Percentiles rank a stretch among this genome's conserved stretches.
phyloP scores from a whole-genome alignment of 306 rosid genomes.

The Macrotyloma uniflorum region DNA sequence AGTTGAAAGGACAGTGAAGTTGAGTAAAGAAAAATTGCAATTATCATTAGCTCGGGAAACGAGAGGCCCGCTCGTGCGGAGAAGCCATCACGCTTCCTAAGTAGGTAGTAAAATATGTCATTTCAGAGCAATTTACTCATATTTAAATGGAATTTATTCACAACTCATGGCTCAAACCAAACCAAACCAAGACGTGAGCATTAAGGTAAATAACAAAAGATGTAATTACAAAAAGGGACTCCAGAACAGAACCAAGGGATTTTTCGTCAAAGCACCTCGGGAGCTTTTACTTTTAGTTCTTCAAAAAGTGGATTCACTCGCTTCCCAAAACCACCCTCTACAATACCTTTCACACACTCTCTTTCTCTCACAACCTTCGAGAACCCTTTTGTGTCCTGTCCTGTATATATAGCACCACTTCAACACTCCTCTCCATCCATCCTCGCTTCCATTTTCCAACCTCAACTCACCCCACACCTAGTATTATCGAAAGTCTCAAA shows the following conservation, averaged over 20 bases:
- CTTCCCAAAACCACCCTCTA: constrained; percentile 59
- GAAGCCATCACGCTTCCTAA: constrained; percentile 55
- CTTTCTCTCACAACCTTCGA: constrained; percentile 55
- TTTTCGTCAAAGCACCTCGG: constrained; percentile 39
- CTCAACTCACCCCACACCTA: constrained; percentile 5
- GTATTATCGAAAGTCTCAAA: background rate
- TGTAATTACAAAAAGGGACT: constrained; percentile 55
- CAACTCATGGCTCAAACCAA: background rate
- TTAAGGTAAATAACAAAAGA: constrained; percentile 41
- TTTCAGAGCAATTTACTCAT: background rate
- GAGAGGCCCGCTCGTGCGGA: constrained; percentile 80
- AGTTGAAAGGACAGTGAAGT: constrained; percentile 21
- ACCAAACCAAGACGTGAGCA: constrained; percentile 36
- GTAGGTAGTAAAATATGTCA: constrained; percentile 34
- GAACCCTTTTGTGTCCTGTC: constrained; percentile 51
- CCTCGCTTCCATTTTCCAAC: constrained; percentile 1
- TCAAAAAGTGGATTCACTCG: constrained; percentile 53
- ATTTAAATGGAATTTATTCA: background rate
- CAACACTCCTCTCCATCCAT: constrained; percentile 12
- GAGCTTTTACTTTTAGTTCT: constrained; percentile 17
- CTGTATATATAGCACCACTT: constrained; percentile 36
- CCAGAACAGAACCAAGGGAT: constrained; percentile 48
- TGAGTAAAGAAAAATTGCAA: constrained; percentile 28
- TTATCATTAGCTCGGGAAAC: constrained; percentile 54
- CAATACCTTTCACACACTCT: constrained; percentile 59